Percentiles rank a stretch among this genome's conserved stretches.
Conservation (phyloP, 148 eudicot genomes). For the Rhododendron griersonianum region DNA sequence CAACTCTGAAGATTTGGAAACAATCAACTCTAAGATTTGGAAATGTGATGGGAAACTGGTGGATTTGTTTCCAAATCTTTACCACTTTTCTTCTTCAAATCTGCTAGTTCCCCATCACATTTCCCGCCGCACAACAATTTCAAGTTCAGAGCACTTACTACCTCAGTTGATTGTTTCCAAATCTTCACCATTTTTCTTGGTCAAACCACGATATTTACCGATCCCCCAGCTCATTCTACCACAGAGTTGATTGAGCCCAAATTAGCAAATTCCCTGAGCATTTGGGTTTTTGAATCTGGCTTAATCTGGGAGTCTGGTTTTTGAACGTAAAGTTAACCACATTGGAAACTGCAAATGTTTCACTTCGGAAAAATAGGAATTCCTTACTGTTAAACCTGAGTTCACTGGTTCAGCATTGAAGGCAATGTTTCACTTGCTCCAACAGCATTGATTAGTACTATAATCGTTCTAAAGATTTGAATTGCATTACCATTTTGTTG, state of each 20-base stretch:
- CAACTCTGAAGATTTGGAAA: too few species aligned
- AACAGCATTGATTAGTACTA: not conserved
- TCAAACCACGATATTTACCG: too few species aligned
- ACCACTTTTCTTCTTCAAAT: too few species aligned
- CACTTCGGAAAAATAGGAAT: not conserved
- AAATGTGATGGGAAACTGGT: too few species aligned
- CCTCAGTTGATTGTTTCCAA: too few species aligned
- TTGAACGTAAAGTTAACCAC: not conserved
- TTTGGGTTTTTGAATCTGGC: not conserved
- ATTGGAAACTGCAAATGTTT: not conserved
- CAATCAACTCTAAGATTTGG: too few species aligned
- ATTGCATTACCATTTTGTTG: not conserved
- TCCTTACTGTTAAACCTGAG: not conserved
- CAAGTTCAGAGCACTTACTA: too few species aligned
- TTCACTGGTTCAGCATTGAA: not conserved
- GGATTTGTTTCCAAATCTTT: too few species aligned
- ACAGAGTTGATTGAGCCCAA: not conserved
- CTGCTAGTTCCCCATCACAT: too few species aligned
- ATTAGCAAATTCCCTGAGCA: not conserved
- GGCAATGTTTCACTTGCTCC: not conserved
- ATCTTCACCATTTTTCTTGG: too few species aligned
- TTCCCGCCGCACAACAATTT: too few species aligned
- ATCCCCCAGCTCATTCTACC: too few species aligned
- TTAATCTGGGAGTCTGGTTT: not conserved
- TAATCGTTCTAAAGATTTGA: not conserved